Percentiles rank a stretch among this genome's conserved stretches.
Evolutionary conservation across 2,329 filamentous ascomycete genomes (phyloP).

Genomic region (Aspergillus caelatus): DNA sequence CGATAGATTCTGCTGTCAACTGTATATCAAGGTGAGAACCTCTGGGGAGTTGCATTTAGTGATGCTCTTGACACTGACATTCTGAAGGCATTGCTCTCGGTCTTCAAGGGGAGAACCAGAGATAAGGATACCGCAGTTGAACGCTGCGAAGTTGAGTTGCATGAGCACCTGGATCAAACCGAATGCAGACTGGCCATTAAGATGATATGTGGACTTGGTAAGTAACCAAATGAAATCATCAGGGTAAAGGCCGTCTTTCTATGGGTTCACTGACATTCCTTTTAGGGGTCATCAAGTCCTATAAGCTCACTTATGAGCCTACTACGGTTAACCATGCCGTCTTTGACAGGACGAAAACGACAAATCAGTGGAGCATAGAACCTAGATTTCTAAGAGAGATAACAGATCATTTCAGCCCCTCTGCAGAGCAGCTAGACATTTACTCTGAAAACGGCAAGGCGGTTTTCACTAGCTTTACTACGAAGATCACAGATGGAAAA

Average conservation of each 20-base stretch:
- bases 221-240: not conserved
- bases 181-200: slow-evolving; percentile 65
- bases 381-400: slow-evolving; percentile 62
- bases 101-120: slow-evolving; percentile 61
- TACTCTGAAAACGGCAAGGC: slow-evolving; percentile 60
- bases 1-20: slow-evolving; percentile 60
- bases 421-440: slow-evolving; percentile 66
- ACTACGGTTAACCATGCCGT: slow-evolving; percentile 65
- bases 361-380: slow-evolving; percentile 62
- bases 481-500: slow-evolving; percentile 64
- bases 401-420: slow-evolving; percentile 65
- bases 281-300: slow-evolving; percentile 64
- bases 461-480: slow-evolving; percentile 68
- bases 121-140: slow-evolving; percentile 64
- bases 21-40: slow-evolving; percentile 57
- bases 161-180: slow-evolving; percentile 57
- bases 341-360: slow-evolving; percentile 60
- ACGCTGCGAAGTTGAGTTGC: slow-evolving; percentile 62
- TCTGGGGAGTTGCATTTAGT: slow-evolving; percentile 10
- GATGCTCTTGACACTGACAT: not conserved
- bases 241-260: not conserved
- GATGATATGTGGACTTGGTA: slow-evolving; percentile 64
- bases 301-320: slow-evolving; percentile 66
- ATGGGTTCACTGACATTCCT: slow-evolving; percentile 3
- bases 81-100: slow-evolving; percentile 57